These are phyloP conservation scores for Calonectria montana DNA, from an alignment of 2,329 filamentous ascomycete species.

Conservation along the genomic window DNA sequence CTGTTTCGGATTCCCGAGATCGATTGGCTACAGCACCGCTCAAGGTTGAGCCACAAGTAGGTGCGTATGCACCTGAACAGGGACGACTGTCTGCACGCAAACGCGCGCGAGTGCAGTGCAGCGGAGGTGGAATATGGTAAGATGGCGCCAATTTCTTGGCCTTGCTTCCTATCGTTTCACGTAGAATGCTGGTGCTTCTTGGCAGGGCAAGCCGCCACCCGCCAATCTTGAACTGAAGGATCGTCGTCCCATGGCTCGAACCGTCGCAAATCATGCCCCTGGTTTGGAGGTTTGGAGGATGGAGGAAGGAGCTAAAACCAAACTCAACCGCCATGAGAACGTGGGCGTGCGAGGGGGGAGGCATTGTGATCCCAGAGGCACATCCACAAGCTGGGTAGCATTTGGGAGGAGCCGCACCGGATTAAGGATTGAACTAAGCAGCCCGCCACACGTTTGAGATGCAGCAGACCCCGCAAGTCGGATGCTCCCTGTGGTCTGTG, in stretches of 20 bases:
- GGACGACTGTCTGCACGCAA: not conserved
- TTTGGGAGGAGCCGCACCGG: conserved; percentile 6
- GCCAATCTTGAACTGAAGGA: conserved; percentile 7
- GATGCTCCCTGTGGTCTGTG: not conserved
- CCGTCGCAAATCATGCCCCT: not conserved
- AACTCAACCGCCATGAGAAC: not conserved
- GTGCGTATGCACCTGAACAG: not conserved
- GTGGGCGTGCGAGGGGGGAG: not conserved
- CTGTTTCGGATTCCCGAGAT: conserved; percentile 4
- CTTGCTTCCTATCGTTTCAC: conserved; percentile 19
- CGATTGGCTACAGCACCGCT: conserved; percentile 7
- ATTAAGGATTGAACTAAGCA: conserved; percentile 20
- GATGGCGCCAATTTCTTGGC: not conserved
- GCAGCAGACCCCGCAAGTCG: conserved; percentile 4
- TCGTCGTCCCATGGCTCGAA: not conserved
- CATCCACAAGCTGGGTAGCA: not conserved
- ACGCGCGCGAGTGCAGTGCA: not conserved
- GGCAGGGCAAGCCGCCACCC: conserved; percentile 11
- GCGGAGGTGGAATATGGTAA: not conserved
- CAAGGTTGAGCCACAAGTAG: not conserved
- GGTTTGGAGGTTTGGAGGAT: not conserved
- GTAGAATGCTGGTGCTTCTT: conserved; percentile 5
- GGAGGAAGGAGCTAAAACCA: conserved; percentile 1
- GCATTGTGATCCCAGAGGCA: not conserved
- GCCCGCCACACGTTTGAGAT: conserved; percentile 23